phyloP scores from a whole-genome alignment of 2,329 filamentous ascomycete species.

The Lachnellula hyalina region DNA sequence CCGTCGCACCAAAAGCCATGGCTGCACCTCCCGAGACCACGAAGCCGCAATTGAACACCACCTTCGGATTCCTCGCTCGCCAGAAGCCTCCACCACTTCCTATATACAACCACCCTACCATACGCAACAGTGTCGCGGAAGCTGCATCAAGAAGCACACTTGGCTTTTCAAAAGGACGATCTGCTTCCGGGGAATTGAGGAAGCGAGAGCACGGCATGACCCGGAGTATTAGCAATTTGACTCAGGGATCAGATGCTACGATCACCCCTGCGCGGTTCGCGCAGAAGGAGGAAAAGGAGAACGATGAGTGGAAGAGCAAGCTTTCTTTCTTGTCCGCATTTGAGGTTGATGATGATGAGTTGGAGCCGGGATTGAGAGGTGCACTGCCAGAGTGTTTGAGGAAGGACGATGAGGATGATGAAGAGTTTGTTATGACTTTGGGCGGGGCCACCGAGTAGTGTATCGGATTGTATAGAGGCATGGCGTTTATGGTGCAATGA shows the following conservation, averaged over 20 bases:
- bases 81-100: slow-evolving; percentile 39
- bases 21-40: slow-evolving; percentile 27
- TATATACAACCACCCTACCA: slow-evolving; percentile 41
- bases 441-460: neutral
- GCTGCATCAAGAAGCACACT: slow-evolving; percentile 74
- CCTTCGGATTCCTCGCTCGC: slow-evolving; percentile 28
- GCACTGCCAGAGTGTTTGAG: slow-evolving; percentile 27
- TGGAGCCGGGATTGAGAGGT: slow-evolving; percentile 25
- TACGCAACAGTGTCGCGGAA: slow-evolving; percentile 56
- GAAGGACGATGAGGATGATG: slow-evolving; percentile 38
- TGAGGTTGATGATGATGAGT: slow-evolving; percentile 43
- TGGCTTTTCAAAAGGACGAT: slow-evolving; percentile 76
- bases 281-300: slow-evolving; percentile 28
- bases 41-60: slow-evolving; percentile 35
- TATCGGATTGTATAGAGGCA: neutral
- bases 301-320: slow-evolving; percentile 35
- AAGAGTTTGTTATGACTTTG: slow-evolving; percentile 52
- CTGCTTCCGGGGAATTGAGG: slow-evolving; percentile 37
- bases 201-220: slow-evolving; percentile 14
- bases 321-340: slow-evolving; percentile 56
- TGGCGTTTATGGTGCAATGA: neutral
- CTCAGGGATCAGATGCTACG: slow-evolving; percentile 38
- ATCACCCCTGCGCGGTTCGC: slow-evolving; percentile 45
- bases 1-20: slow-evolving; percentile 34
- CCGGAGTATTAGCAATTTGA: slow-evolving; percentile 31